phyloP scores from a whole-genome alignment of 306 rosid species.

The Pterocarpus santalinus region DNA sequence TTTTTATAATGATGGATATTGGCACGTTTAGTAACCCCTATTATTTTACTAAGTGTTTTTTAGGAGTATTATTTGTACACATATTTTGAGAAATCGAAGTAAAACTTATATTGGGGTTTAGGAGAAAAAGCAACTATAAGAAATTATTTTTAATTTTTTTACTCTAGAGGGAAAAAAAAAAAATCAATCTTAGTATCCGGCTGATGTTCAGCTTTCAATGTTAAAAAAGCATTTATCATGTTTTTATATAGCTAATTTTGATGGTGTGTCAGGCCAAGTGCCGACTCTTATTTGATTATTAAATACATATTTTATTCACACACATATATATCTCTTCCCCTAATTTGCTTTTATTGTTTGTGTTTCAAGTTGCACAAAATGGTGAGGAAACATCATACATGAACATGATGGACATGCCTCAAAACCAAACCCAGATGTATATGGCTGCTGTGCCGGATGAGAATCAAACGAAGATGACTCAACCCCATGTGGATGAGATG shows the following conservation, averaged over 20 bases:
- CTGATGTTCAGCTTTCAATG: no score
- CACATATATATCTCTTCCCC: neutral
- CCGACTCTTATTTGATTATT: neutral
- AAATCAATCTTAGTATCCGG: no score
- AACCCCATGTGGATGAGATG: neutral
- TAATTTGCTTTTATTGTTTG: neutral
- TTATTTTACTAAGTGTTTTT: no score
- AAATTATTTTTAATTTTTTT: no score
- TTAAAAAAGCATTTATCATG: no score
- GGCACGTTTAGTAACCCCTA: no score
- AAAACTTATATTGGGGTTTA: no score
- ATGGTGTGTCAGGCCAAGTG: neutral
- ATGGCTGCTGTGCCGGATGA: neutral
- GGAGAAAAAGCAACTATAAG: no score
- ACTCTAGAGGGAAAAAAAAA: no score
- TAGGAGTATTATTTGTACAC: no score
- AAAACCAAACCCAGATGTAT: neutral
- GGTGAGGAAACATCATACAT: neutral
- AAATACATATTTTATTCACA: neutral
- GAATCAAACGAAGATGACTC: neutral
- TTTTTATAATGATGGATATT: no score
- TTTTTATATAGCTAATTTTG: neutral
- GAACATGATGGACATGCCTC: neutral
- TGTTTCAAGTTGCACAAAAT: neutral
- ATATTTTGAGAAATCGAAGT: no score